Evolutionary conservation across 768 basidiomycete species (phyloP).

Genomic region (Plicaturopsis crispa): DNA sequence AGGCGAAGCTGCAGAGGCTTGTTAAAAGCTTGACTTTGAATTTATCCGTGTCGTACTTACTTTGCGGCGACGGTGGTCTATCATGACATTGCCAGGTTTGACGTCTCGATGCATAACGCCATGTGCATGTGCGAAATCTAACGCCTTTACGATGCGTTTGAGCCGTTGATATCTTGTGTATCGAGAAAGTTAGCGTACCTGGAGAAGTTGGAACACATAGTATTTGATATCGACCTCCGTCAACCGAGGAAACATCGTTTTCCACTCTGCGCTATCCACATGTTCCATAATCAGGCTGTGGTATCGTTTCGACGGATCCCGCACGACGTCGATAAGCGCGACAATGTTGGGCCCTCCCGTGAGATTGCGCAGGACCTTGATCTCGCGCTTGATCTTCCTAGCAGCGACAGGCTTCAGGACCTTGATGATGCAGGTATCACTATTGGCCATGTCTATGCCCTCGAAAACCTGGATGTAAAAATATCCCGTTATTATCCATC

Average conservation of each 20-base stretch:
- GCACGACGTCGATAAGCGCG: constrained; percentile 42
- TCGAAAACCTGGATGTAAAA: constrained; percentile 50
- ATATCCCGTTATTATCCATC: constrained; percentile 4
- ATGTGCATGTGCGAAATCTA: constrained; percentile 65
- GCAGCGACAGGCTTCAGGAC: constrained; percentile 62
- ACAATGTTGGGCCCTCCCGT: constrained; percentile 69
- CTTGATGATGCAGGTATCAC: constrained; percentile 56
- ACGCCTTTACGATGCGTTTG: constrained; percentile 26
- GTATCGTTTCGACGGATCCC: constrained; percentile 35
- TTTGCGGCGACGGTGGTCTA: constrained; percentile 55
- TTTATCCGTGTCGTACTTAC: constrained; percentile 23
- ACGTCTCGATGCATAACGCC: constrained; percentile 70
- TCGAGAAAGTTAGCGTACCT: constrained; percentile 20
- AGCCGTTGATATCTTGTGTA: neutral
- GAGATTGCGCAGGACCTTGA: constrained; percentile 65
- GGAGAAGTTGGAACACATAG: constrained; percentile 61
- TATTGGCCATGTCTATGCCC: constrained; percentile 47
- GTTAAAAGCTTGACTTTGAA: neutral
- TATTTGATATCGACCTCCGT: constrained; percentile 60
- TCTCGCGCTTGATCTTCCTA: constrained; percentile 69
- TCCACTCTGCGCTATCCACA: constrained; percentile 65
- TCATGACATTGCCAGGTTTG: constrained; percentile 69
- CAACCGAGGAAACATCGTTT: constrained; percentile 46
- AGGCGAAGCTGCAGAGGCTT: constrained; percentile 34
- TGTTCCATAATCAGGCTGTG: constrained; percentile 65